Percentiles rank a stretch among this genome's conserved stretches.
phyloP scores from a whole-genome alignment of 306 rosid species.

The Phaseolus lunatus region DNA sequence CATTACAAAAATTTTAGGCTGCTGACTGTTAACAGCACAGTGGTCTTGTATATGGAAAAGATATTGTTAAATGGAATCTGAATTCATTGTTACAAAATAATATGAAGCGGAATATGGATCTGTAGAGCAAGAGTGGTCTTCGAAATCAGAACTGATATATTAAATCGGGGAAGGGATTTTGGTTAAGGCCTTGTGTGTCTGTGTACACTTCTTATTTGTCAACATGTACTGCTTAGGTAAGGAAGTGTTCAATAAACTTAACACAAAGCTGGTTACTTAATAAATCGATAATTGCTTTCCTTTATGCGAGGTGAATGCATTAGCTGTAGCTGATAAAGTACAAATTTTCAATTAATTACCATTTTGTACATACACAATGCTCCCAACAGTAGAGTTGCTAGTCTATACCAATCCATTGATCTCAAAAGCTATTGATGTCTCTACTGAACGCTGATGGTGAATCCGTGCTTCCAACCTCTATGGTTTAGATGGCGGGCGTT shows the following conservation, averaged over 20 bases:
- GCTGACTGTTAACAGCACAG: background rate
- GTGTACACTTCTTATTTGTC: no score
- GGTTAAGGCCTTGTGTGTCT: background rate
- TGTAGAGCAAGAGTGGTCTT: background rate
- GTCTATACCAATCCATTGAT: constrained; percentile 45
- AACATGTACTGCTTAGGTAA: background rate
- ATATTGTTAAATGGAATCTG: constrained; percentile 14
- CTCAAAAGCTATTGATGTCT: constrained; percentile 40
- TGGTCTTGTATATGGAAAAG: background rate
- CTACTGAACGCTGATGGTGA: constrained; percentile 35
- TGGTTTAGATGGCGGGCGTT: constrained; percentile 65
- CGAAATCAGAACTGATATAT: background rate
- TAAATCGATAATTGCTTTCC: background rate
- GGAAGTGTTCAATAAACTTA: background rate
- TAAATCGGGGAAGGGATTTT: constrained; percentile 4
- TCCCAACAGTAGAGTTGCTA: constrained; percentile 40
- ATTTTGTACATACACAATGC: constrained; percentile 56
- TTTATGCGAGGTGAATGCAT: background rate
- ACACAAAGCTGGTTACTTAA: background rate
- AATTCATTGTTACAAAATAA: constrained; percentile 2
- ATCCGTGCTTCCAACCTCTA: constrained; percentile 41
- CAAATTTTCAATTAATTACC: constrained; percentile 49
- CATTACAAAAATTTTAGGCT: background rate
- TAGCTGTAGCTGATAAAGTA: constrained; percentile 9
- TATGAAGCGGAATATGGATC: background rate